Conservation (phyloP, 2,329 filamentous ascomycete species). For the Epichloe sylvatica region DNA sequence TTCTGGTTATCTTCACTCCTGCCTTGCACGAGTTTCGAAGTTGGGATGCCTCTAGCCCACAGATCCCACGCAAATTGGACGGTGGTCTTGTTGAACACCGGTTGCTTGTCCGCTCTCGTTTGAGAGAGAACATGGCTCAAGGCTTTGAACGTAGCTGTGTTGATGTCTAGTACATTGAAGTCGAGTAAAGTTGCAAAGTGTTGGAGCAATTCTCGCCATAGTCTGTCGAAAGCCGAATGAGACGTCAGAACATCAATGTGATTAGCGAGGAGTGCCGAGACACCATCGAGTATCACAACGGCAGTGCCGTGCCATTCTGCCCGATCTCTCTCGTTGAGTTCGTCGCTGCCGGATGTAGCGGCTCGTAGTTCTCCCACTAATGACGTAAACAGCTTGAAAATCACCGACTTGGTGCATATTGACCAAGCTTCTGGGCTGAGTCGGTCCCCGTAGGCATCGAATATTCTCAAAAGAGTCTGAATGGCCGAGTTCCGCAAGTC, state of each 20-base stretch:
- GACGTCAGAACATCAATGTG: conserved; percentile 61
- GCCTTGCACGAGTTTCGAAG: conserved; percentile 19
- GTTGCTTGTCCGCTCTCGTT: conserved; percentile 27
- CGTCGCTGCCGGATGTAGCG: conserved; percentile 22
- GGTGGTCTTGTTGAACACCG: conserved; percentile 34
- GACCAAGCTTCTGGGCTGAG: conserved; percentile 69
- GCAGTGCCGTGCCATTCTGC: conserved; percentile 62
- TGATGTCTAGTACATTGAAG: conserved; percentile 53
- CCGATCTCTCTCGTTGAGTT: conserved; percentile 27
- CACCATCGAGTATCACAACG: conserved; percentile 58
- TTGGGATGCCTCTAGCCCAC: conserved; percentile 54
- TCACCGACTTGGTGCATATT: conserved; percentile 64
- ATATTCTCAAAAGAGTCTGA: conserved; percentile 79
- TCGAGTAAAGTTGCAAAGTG: conserved; percentile 53
- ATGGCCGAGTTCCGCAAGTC: conserved; percentile 79
- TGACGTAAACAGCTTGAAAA: conserved; percentile 63
- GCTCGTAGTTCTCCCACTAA: conserved; percentile 44
- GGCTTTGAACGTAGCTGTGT: conserved; percentile 56
- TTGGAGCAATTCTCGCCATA: conserved; percentile 62
- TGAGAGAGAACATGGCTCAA: conserved; percentile 48
- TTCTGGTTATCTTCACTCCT: conserved; percentile 56
- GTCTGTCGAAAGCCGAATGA: conserved; percentile 50
- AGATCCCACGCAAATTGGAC: conserved; percentile 53
- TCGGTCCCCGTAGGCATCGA: conserved; percentile 78
- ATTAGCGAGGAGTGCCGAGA: conserved; percentile 58